Percentiles rank a stretch among this genome's conserved stretches.
Conservation (phyloP, 768 basidiomycete species). For the Podaxis sp. region DNA sequence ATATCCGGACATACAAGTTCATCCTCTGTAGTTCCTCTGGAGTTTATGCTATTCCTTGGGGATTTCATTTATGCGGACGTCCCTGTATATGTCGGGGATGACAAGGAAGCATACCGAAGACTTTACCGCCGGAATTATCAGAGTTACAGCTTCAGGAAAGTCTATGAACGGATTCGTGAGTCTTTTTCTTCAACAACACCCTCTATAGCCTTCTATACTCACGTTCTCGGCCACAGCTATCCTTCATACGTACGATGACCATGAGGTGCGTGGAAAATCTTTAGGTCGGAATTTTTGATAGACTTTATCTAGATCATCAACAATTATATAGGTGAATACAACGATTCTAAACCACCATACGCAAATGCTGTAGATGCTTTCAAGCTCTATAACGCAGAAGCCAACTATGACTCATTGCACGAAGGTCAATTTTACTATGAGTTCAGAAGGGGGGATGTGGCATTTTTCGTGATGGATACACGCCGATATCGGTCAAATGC, state of each 20-base stretch:
- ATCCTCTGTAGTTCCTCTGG: slow-evolving; percentile 27
- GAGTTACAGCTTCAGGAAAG: slow-evolving; percentile 59
- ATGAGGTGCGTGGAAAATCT: slow-evolving; percentile 43
- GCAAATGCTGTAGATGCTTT: slow-evolving; percentile 60
- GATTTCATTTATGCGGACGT: slow-evolving; percentile 80
- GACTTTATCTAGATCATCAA: slow-evolving; percentile 48
- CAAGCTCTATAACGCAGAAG: slow-evolving; percentile 58
- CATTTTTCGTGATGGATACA: slow-evolving; percentile 80
- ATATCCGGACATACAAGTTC: not conserved
- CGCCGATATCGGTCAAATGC: slow-evolving; percentile 52
- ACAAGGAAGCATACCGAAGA: slow-evolving; percentile 55
- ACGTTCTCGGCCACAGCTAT: slow-evolving; percentile 44
- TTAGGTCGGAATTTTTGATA: not conserved
- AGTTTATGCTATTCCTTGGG: slow-evolving; percentile 69
- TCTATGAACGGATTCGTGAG: slow-evolving; percentile 72
- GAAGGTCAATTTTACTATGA: slow-evolving; percentile 52
- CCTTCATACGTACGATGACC: slow-evolving; percentile 71
- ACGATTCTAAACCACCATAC: slow-evolving; percentile 51
- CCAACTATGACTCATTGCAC: slow-evolving; percentile 54
- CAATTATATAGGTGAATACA: slow-evolving; percentile 59
- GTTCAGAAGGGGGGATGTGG: slow-evolving; percentile 64
- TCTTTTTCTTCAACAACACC: slow-evolving; percentile 15
- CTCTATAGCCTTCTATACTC: not conserved
- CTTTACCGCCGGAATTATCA: slow-evolving; percentile 68
- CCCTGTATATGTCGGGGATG: slow-evolving; percentile 59